Evolutionary conservation across 306 rosid genomes (phyloP).

Genomic region (Gillenia trifoliata): DNA sequence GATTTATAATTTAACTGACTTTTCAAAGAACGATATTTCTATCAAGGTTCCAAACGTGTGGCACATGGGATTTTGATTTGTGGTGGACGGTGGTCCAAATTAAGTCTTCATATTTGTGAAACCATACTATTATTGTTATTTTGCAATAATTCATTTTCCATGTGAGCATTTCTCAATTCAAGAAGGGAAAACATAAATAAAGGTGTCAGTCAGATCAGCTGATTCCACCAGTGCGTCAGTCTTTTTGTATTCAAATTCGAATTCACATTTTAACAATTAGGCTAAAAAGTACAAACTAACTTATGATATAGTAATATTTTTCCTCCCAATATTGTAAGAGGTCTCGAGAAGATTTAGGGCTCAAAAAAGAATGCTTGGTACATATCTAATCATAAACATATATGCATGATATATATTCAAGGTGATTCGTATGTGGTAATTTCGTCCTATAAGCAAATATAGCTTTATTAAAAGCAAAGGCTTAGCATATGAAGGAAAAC

Average conservation of each 20-base stretch:
- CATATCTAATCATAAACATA: neutral
- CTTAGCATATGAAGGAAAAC: neutral
- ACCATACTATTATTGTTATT: neutral
- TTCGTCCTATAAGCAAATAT: neutral
- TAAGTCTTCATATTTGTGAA: neutral
- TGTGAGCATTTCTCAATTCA: neutral
- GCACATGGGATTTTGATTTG: slow-evolving; percentile 7
- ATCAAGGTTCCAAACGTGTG: slow-evolving; percentile 17
- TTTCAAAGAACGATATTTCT: neutral
- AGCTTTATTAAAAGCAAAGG: neutral
- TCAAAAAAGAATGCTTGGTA: neutral
- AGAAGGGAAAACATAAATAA: neutral
- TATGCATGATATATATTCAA: neutral
- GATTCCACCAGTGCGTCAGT: neutral
- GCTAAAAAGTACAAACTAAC: too few species aligned
- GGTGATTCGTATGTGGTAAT: neutral
- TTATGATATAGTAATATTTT: neutral
- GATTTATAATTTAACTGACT: neutral
- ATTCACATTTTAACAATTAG: neutral
- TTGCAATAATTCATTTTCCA: neutral
- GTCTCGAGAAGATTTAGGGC: neutral
- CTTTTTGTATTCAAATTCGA: too few species aligned
- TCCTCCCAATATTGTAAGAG: neutral
- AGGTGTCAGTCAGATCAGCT: neutral
- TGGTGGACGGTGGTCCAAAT: neutral